Evolutionary conservation across 805 yeast genomes (phyloP).

Genomic region (Myxozyma udenii): DNA sequence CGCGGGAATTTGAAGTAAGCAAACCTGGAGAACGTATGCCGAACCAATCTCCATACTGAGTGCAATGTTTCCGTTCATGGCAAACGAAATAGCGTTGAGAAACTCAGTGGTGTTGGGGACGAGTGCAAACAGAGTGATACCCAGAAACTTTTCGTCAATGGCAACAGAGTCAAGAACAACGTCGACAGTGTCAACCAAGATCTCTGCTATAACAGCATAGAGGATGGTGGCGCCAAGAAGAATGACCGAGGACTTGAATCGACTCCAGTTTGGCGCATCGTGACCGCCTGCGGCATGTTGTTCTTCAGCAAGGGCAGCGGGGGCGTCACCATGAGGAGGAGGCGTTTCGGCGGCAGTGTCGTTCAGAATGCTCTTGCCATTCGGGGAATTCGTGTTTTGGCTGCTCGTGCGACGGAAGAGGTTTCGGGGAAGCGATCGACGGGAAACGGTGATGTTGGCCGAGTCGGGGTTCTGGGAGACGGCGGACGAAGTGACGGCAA

Average conservation of each 20-base stretch:
- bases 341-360: slow-evolving; percentile 4
- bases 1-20: slow-evolving; percentile 87
- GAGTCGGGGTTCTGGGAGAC: neutral
- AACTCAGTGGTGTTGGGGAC: slow-evolving; percentile 98
- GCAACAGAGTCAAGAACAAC: slow-evolving; percentile 73
- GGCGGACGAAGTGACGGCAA: neutral
- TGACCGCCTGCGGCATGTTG: slow-evolving; percentile 60
- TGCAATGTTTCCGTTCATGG: slow-evolving; percentile 93
- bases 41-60: slow-evolving; percentile 96
- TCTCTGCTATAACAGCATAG: slow-evolving; percentile 92
- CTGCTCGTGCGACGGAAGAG: slow-evolving; percentile 4
- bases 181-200: slow-evolving; percentile 88
- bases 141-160: slow-evolving; percentile 86
- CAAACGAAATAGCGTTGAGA: slow-evolving; percentile 93
- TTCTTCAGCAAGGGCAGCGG: slow-evolving; percentile 29
- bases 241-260: slow-evolving; percentile 76
- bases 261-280: slow-evolving; percentile 97
- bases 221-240: slow-evolving; percentile 77
- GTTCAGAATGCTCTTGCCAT: neutral
- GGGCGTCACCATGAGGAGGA: slow-evolving; percentile 6
- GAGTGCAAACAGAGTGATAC: slow-evolving; percentile 89
- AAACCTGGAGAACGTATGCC: slow-evolving; percentile 95
- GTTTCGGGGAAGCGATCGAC: slow-evolving; percentile 19
- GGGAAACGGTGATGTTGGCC: slow-evolving; percentile 5
- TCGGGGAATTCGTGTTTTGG: neutral